A percentile compares a stretch with the other conserved stretches of the same genome.
phyloP scores from a whole-genome alignment of 2,329 filamentous ascomycete genomes.

The Clarireedia homoeocarpa region DNA sequence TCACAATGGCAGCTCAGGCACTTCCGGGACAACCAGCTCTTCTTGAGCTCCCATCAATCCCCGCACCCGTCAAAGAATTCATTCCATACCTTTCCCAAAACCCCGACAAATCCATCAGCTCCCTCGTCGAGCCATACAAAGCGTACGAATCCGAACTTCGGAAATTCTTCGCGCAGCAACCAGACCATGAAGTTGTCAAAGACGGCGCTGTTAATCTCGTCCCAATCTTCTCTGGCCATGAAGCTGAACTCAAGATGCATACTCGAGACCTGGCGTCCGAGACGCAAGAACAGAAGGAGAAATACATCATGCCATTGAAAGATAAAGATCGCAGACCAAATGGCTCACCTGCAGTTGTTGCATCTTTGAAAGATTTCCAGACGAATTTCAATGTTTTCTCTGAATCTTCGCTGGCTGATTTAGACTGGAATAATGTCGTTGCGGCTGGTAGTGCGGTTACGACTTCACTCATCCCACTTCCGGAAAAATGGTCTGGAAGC shows the following conservation, averaged over 20 bases:
- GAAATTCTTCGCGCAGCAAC: conserved; percentile 61
- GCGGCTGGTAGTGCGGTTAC: conserved; percentile 75
- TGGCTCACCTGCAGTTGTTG: conserved; percentile 60
- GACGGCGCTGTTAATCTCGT: conserved; percentile 55
- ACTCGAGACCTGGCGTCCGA: conserved; percentile 53
- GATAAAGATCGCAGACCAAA: conserved; percentile 52
- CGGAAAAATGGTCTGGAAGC: conserved; percentile 49
- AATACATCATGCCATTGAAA: conserved; percentile 62
- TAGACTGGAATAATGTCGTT: conserved; percentile 78
- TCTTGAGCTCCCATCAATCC: conserved; percentile 22
- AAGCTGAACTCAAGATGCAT: conserved; percentile 50
- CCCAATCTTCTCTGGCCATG: conserved; percentile 54
- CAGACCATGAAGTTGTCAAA: conserved; percentile 47
- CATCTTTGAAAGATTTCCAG: conserved; percentile 61
- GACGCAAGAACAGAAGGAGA: conserved; percentile 50
- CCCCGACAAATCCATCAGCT: conserved; percentile 42
- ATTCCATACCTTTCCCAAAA: conserved; percentile 46
- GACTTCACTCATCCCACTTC: conserved; percentile 68
- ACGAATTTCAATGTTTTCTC: conserved; percentile 77
- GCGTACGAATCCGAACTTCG: conserved; percentile 60
- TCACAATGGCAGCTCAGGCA: neutral
- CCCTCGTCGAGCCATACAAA: conserved; percentile 59
- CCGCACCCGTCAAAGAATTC: conserved; percentile 24
- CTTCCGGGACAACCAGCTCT: conserved; percentile 1
- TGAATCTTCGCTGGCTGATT: conserved; percentile 64